Base-by-base conservation (phyloP, 805 yeast species). In the Saturnispora serradocipensis region DNA sequence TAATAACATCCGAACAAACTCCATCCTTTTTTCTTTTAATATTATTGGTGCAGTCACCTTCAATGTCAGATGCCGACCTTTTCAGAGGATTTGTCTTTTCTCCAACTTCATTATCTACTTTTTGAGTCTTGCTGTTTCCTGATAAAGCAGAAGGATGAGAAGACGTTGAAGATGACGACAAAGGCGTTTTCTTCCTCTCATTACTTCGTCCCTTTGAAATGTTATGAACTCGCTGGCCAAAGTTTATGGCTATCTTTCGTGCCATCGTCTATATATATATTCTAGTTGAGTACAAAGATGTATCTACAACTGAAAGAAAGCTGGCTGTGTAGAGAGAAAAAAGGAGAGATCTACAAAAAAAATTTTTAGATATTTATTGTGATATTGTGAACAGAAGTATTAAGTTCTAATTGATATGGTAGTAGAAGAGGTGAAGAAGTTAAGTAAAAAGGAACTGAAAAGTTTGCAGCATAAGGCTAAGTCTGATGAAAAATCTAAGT, bases 391-490 rank as follows among this genome's bases (percentile, higher is more conserved):
- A 8, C 15, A 32, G 32, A 22, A 40, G 51, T 34, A 53, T 13
- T 30, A 5, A 30, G 34, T 13, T 10, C 11, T 30, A 11, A 13
- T 30, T 30, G 15, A 30, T 30, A 30, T 30, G 34, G 34, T 40
- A 53, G 38, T 24, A 11, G 48, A 39, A 40, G 53, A 54, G n/a
- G 22, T 54, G 49, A 63, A 62, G 66, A 81, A 80, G 62, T 68
- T 82, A 27, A 78, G 84, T n/a, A 82, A 82, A 70, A 82, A 81
- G 60, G 81, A 83, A 64, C 71, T 71, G 51, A 82, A 82, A 61
- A 84, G 86, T 10, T 72, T 80, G 43, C 78, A 77, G 60, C 82
- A 81, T 65, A 71, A 78, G 54, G 57, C 66, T 1, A 61, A 65
- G 45, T 59, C 58, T 62, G 61, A 67, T 59, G 62, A 71, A 34